Evolutionary conservation across 768 basidiomycete species (phyloP).

Genomic region (Naematelia aurantialba): DNA sequence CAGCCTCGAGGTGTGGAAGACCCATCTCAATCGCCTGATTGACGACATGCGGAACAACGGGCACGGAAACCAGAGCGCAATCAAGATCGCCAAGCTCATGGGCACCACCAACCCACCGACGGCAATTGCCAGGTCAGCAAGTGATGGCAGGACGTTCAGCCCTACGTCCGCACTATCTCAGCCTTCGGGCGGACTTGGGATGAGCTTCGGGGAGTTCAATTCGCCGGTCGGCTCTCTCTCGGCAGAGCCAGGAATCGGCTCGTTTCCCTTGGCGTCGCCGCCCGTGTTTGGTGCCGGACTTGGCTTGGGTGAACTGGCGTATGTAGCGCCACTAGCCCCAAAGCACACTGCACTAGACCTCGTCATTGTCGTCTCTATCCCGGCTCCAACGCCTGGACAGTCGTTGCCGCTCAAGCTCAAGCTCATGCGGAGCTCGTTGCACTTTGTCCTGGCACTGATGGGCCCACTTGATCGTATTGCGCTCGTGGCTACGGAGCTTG

Average conservation of each 20-base stretch:
- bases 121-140: not conserved
- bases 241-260: constrained; percentile 12
- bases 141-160: constrained; percentile 1
- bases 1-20: constrained; percentile 85
- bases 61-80: constrained; percentile 12
- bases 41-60: constrained; percentile 28
- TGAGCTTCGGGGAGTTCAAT: constrained; percentile 21
- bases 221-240: constrained; percentile 20
- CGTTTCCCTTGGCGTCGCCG: constrained; percentile 12
- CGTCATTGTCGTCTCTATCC: constrained; percentile 84
- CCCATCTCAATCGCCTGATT: constrained; percentile 74
- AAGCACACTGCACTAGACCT: constrained; percentile 86
- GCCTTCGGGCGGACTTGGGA: not conserved
- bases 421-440: constrained; percentile 80
- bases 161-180: constrained; percentile 3
- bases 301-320: constrained; percentile 57
- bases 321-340: constrained; percentile 74
- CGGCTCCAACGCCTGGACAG: constrained; percentile 54
- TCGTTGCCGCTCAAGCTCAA: constrained; percentile 67
- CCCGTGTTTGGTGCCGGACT: constrained; percentile 60
- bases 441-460: constrained; percentile 76
- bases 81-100: constrained; percentile 33
- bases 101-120: constrained; percentile 23
- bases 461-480: constrained; percentile 76
- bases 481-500: constrained; percentile 89